A percentile compares a stretch with the other conserved stretches of the same genome.
Conservation (phyloP, 768 basidiomycete species). For the Agaricus subrufescens region DNA sequence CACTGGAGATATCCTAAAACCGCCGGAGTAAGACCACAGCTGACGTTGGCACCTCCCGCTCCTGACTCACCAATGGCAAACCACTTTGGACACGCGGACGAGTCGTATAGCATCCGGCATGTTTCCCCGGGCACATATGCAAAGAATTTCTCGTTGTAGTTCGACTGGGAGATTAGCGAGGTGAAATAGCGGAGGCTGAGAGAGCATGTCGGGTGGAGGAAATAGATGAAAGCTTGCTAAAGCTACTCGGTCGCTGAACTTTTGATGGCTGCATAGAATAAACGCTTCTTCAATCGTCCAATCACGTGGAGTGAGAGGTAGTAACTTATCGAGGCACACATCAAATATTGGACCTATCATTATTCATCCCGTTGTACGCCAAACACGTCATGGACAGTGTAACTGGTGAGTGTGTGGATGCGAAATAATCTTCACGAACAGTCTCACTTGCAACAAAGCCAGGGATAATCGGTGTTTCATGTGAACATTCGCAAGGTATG, state of each 20-base stretch:
- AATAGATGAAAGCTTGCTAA: slow-evolving; percentile 18
- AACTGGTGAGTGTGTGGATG: neutral
- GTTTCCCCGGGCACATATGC: slow-evolving; percentile 24
- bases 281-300: slow-evolving; percentile 19
- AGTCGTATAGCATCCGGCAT: slow-evolving; percentile 23
- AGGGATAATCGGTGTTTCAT: neutral
- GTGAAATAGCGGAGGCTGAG: slow-evolving; percentile 16
- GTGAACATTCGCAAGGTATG: slow-evolving; percentile 8
- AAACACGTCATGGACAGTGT: neutral
- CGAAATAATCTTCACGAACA: neutral
- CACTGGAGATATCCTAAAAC: slow-evolving; percentile 31
- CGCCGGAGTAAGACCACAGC: slow-evolving; percentile 1
- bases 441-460: slow-evolving; percentile 1
- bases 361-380: slow-evolving; percentile 14
- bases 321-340: slow-evolving; percentile 5
- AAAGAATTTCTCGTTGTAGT: slow-evolving; percentile 35
- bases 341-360: slow-evolving; percentile 9
- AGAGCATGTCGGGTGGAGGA: slow-evolving; percentile 16
- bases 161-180: slow-evolving; percentile 32
- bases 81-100: slow-evolving; percentile 29
- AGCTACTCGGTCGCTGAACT: slow-evolving; percentile 20
- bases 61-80: slow-evolving; percentile 26
- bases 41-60: neutral
- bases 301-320: slow-evolving; percentile 25
- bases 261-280: slow-evolving; percentile 12